phyloP scores from a whole-genome alignment of 2,329 filamentous ascomycete genomes.

The Capronia epimyces region DNA sequence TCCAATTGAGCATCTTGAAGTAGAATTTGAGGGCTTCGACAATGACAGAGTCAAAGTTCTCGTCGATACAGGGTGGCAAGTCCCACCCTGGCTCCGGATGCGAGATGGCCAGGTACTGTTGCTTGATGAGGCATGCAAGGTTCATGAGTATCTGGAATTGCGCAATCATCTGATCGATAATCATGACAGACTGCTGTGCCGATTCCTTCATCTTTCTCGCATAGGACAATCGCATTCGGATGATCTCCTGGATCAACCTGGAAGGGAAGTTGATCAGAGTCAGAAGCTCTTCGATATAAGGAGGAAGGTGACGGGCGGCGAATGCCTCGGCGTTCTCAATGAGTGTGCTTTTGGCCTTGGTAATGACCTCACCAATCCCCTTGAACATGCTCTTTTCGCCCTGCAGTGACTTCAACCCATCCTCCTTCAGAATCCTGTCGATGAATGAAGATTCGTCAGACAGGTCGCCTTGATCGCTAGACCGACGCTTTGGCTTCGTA shows the following conservation, averaged over 20 bases:
- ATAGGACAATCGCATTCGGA: conserved; percentile 82
- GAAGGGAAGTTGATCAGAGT: conserved; percentile 97
- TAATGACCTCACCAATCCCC: conserved; percentile 77
- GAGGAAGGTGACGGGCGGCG: conserved; percentile 80
- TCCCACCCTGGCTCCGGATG: conserved; percentile 91
- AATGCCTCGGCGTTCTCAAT: conserved; percentile 83
- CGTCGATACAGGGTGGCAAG: conserved; percentile 89
- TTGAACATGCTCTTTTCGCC: conserved; percentile 75
- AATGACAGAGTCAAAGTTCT: conserved; percentile 88
- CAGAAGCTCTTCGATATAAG: conserved; percentile 92
- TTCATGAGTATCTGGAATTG: conserved; percentile 93
- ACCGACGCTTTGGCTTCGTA: conserved; percentile 64
- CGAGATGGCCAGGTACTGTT: conserved; percentile 76
- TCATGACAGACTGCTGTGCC: conserved; percentile 82
- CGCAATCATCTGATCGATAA: conserved; percentile 95
- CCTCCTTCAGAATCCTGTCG: conserved; percentile 90
- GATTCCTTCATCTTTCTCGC: conserved; percentile 94
- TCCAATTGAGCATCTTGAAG: conserved; percentile 98
- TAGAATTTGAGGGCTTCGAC: conserved; percentile 94
- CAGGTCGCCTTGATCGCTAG: conserved; percentile 65
- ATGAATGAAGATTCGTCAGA: conserved; percentile 90
- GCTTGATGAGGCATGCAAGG: conserved; percentile 87
- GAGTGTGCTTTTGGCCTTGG: conserved; percentile 86
- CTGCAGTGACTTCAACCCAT: conserved; percentile 86
- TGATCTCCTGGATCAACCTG: conserved; percentile 92